phyloP scores from a whole-genome alignment of 306 rosid genomes.

The Luffa aegyptiaca region DNA sequence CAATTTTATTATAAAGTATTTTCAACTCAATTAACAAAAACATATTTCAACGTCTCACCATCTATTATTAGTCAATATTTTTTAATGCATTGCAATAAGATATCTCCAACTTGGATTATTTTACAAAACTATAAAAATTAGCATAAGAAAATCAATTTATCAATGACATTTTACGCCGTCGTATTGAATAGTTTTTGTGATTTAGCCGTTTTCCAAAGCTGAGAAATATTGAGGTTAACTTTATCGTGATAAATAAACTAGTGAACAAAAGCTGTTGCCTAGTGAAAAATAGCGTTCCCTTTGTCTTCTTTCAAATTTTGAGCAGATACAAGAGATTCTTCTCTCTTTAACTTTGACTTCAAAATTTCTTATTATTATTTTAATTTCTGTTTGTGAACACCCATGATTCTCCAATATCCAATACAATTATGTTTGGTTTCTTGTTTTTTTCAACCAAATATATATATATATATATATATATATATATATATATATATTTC shows the following conservation, averaged over 20 bases:
- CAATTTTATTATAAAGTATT: too few species aligned
- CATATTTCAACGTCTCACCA: too few species aligned
- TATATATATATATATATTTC: too few species aligned
- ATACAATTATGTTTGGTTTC: neutral
- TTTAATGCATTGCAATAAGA: too few species aligned
- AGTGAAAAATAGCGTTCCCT: slow-evolving; percentile 43
- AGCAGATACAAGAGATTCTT: slow-evolving; percentile 38
- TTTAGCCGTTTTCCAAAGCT: slow-evolving; percentile 24
- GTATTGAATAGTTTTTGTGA: neutral
- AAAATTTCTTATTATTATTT: neutral
- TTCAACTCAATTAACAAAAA: too few species aligned
- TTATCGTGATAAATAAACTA: slow-evolving; percentile 3
- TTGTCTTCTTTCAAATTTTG: slow-evolving; percentile 67
- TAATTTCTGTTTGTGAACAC: neutral
- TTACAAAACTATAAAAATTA: too few species aligned
- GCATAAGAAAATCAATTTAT: neutral
- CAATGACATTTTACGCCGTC: neutral
- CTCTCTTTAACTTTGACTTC: slow-evolving; percentile 12
- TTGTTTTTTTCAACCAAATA: neutral
- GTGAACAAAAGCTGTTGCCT: slow-evolving; percentile 10
- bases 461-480: neutral
- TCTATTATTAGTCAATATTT: too few species aligned
- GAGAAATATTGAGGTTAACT: slow-evolving; percentile 23
- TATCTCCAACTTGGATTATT: too few species aligned
- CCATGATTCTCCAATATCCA: slow-evolving; percentile 1